A percentile compares a stretch with the other conserved stretches of the same genome.
Evolutionary conservation across 2,329 filamentous ascomycete species (phyloP).

Genomic region (Fusarium albosuccineum): DNA sequence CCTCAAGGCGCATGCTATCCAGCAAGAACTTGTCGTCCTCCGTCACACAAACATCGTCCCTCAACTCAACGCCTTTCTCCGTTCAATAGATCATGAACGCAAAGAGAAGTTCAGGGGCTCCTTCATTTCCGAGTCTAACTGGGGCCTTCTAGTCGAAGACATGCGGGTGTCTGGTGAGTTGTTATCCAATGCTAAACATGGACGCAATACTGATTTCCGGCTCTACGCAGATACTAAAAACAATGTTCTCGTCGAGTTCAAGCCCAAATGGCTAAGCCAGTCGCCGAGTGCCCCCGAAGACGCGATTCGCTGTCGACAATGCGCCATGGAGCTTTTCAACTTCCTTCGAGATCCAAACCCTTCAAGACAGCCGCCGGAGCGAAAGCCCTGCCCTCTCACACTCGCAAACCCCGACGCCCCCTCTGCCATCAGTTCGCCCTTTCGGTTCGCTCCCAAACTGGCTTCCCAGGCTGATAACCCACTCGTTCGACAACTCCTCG

Average conservation of each 20-base stretch:
- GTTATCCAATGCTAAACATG: not conserved
- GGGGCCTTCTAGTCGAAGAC: slow-evolving; percentile 79
- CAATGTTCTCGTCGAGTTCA: slow-evolving; percentile 75
- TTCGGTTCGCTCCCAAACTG: slow-evolving; percentile 54
- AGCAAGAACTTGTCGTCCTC: slow-evolving; percentile 55
- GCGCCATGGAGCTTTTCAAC: slow-evolving; percentile 66
- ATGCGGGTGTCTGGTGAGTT: slow-evolving; percentile 64
- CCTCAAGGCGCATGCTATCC: slow-evolving; percentile 51
- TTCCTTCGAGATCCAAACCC: slow-evolving; percentile 50
- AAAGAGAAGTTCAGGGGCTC: slow-evolving; percentile 62
- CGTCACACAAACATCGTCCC: slow-evolving; percentile 53
- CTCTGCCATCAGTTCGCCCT: slow-evolving; percentile 58
- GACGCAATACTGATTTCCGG: slow-evolving; percentile 10
- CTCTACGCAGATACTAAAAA: slow-evolving; percentile 45
- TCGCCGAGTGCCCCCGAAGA: slow-evolving; percentile 76
- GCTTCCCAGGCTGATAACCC: slow-evolving; percentile 28
- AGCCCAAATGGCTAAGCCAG: slow-evolving; percentile 86
- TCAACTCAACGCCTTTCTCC: slow-evolving; percentile 67
- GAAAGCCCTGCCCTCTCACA: slow-evolving; percentile 74
- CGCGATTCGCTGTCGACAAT: slow-evolving; percentile 79
- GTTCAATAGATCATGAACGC: slow-evolving; percentile 59
- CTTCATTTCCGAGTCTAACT: slow-evolving; percentile 67
- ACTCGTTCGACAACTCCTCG: slow-evolving; percentile 41
- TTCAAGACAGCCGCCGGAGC: slow-evolving; percentile 52
- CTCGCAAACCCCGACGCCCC: slow-evolving; percentile 66